phyloP scores from a whole-genome alignment of 768 basidiomycete species.

The Boletus subcaerulescens region DNA sequence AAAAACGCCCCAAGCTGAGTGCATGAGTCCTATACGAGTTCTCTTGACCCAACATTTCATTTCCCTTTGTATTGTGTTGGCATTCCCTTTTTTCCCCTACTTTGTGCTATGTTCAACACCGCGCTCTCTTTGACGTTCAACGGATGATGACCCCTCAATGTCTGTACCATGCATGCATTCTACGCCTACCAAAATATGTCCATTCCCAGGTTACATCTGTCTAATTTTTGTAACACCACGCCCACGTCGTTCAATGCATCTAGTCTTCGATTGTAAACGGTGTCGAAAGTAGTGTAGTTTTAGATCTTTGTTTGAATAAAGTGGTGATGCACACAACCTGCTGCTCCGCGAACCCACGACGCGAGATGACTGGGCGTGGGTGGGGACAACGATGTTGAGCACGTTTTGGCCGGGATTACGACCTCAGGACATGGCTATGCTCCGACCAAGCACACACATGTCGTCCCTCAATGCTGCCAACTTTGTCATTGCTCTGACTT shows the following conservation, averaged over 20 bases:
- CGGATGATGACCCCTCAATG: slow-evolving; percentile 20
- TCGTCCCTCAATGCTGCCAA: slow-evolving; percentile 40
- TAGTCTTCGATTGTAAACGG: slow-evolving; percentile 13
- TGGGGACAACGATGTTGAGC: slow-evolving; percentile 5
- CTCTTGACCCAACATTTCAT: slow-evolving; percentile 4
- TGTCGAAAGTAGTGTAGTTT: slow-evolving; percentile 29
- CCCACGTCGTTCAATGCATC: slow-evolving; percentile 16
- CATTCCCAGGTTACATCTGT: slow-evolving; percentile 20
- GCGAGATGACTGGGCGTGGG: slow-evolving; percentile 3
- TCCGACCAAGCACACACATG: slow-evolving; percentile 23
- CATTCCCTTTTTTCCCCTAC: background rate
- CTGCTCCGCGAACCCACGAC: slow-evolving; percentile 9
- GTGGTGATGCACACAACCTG: slow-evolving; percentile 1
- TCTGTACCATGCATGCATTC: slow-evolving; percentile 29
- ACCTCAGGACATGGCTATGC: slow-evolving; percentile 13
- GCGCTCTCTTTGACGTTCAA: slow-evolving; percentile 19
- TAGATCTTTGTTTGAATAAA: slow-evolving; percentile 24
- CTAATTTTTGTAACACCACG: slow-evolving; percentile 32
- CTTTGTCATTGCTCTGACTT: slow-evolving; percentile 44
- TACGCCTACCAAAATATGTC: slow-evolving; percentile 24
- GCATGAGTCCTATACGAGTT: slow-evolving; percentile 17
- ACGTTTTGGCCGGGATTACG: slow-evolving; percentile 31
- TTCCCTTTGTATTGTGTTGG: slow-evolving; percentile 1
- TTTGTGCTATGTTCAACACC: slow-evolving; percentile 14
- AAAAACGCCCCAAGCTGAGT: slow-evolving; percentile 30